Base-by-base conservation (phyloP, 2,329 filamentous ascomycete species). In the Stagonosporopsis vannaccii region DNA sequence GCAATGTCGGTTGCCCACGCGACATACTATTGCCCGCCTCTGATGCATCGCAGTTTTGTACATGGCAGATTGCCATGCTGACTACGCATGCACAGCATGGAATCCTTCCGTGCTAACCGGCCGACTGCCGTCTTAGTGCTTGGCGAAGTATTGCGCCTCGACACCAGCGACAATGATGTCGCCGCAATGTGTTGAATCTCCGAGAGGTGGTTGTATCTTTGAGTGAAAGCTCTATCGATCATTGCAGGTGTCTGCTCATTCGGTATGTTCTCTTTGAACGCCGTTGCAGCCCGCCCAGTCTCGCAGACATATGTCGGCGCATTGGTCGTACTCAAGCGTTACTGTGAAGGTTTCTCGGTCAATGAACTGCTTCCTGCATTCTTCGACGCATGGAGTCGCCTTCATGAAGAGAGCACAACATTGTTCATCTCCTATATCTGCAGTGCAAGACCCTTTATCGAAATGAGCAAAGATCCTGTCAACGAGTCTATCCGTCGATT, bases 301-400 rank as follows among this genome's bases (percentile, higher is more conserved):
- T 5, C 33, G 33, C 11, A 60, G 25, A 42, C 62, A 64, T 2
- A 19, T 32, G 20, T 63, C 58, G 20, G 58, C 52, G 51, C 70
- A 73, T n/a, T 60, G 51, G 3, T 70, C 69, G 33, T 69, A 73
- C 42, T 69, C 68, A n/a, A 57, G 44, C 1, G 65, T 71, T 20
- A 67, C 20, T 3, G 41, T 23, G n/a, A 65, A 61, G 2, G 67
- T 71, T 49, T 67, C 62, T n/a, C 70, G 57, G 36, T 73, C 67
- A 13, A 71, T 22, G 44, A 60, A 60, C 11, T 53, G 20, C 35
- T 66, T 67, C 15, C 67, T 55, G 47, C 70, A 73, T 47, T 69
- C 63, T 45, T 71, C 65, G 2, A 69, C 39, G 30, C 70, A 73
- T 0, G 69, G 69, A 20, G 66, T 51, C 8, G 69, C 70, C n/a